Percentiles rank a stretch among this genome's conserved stretches.
phyloP scores from a whole-genome alignment of 192 early-diverging fungal genomes.

The Coemansia brasiliensis region DNA sequence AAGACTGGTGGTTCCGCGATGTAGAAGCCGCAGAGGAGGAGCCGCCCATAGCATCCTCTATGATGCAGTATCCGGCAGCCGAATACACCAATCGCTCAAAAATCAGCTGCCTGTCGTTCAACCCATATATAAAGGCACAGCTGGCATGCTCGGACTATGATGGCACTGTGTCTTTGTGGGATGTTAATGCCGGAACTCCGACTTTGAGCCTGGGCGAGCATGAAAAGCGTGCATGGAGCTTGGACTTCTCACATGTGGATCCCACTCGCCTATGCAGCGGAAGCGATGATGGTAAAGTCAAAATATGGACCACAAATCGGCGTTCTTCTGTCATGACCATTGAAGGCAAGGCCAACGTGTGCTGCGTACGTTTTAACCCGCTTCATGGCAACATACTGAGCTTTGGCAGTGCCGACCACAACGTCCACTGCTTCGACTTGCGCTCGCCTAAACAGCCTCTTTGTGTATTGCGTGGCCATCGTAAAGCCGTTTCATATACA shows the following conservation, averaged over 20 bases:
- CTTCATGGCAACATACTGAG: constrained; percentile 68
- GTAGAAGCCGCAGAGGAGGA: constrained; percentile 28
- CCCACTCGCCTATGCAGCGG: constrained; percentile 81
- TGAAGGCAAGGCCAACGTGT: constrained; percentile 84
- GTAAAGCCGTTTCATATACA: constrained; percentile 94
- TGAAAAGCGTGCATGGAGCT: constrained; percentile 89
- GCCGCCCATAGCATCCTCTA: constrained; percentile 26
- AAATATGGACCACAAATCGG: constrained; percentile 85
- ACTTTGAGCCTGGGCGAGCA: constrained; percentile 80
- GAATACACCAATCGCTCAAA: constrained; percentile 81
- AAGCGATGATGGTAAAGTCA: constrained; percentile 91
- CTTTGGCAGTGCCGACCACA: constrained; percentile 92
- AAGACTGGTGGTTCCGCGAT: constrained; percentile 56
- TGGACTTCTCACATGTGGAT: constrained; percentile 79
- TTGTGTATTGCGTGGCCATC: constrained; percentile 79
- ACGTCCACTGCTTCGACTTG: constrained; percentile 90
- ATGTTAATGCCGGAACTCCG: constrained; percentile 66
- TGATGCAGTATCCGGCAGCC: constrained; percentile 75
- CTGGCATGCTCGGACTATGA: constrained; percentile 93
- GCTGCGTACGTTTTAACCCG: constrained; percentile 93
- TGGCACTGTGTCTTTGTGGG: constrained; percentile 88
- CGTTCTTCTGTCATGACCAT: constrained; percentile 75
- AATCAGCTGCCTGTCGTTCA: constrained; percentile 94
- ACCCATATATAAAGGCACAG: constrained; percentile 80
- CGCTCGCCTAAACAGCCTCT: constrained; percentile 70